Evolutionary conservation across 192 early-diverging fungal species (phyloP).

Genomic region (Kappamyces sp.): DNA sequence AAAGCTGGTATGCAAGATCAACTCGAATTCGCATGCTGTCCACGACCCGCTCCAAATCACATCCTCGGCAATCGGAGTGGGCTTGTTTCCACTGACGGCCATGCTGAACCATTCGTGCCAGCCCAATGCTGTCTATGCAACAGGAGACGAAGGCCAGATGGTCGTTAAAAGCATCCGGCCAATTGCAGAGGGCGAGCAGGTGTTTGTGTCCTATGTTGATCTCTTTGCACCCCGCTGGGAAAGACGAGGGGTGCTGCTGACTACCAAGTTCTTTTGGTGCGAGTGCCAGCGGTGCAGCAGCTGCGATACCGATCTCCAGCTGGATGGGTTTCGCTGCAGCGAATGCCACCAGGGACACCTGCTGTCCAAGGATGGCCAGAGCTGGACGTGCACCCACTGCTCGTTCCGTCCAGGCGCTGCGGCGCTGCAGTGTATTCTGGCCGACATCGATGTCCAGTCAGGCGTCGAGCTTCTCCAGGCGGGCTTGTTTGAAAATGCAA

Average conservation of each 20-base stretch:
- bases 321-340: background rate
- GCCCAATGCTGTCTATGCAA: conserved; percentile 65
- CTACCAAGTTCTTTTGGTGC: conserved; percentile 71
- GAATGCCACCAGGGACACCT: background rate
- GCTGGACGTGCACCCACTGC: background rate
- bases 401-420: background rate
- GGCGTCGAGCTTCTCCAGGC: background rate
- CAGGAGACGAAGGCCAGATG: conserved; percentile 40
- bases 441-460: background rate
- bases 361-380: background rate
- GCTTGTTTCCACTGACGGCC: conserved; percentile 64
- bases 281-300: conserved; percentile 58
- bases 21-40: conserved; percentile 57
- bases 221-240: conserved; percentile 64
- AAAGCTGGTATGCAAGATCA: conserved; percentile 55
- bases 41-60: conserved; percentile 34
- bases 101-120: conserved; percentile 70
- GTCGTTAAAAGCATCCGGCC: conserved; percentile 52
- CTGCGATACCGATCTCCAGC: background rate
- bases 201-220: conserved; percentile 66
- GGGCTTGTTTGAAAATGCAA: conserved; percentile 9
- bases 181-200: conserved; percentile 51
- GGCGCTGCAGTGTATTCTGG: too few relatives aligned
- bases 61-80: conserved; percentile 52
- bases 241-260: conserved; percentile 61